A percentile compares a stretch with the other conserved stretches of the same genome.
Conservation (phyloP, 139 green algal species). For the Closterium sp. region DNA sequence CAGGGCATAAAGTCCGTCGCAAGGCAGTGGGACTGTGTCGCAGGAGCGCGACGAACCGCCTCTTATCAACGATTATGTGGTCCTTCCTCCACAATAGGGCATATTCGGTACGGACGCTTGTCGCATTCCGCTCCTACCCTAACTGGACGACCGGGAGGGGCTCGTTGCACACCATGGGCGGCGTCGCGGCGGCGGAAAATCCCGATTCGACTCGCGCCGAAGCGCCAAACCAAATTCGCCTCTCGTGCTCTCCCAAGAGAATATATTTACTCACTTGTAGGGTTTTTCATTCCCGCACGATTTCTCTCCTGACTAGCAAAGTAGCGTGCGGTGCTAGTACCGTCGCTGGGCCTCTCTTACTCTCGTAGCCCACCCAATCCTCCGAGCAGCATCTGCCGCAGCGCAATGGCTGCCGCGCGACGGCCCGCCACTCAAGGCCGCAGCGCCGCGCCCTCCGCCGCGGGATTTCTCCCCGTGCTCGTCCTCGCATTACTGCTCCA, state of each 20-base stretch:
- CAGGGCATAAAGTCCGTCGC: too few species aligned
- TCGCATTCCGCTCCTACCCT: too few species aligned
- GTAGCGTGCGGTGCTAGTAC: neutral
- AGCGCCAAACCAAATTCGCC: neutral
- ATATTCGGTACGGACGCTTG: too few species aligned
- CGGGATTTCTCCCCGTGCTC: neutral
- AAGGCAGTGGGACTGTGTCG: too few species aligned
- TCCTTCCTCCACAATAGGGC: too few species aligned
- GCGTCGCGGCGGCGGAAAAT: neutral
- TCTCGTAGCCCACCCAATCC: neutral
- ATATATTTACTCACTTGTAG: neutral
- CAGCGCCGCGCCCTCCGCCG: neutral
- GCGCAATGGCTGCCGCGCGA: neutral
- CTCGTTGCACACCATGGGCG: too few species aligned
- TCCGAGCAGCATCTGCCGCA: neutral
- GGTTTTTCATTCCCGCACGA: neutral
- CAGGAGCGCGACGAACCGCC: too few species aligned
- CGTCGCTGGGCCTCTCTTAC: neutral
- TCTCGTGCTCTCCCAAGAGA: neutral
- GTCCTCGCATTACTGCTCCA: neutral
- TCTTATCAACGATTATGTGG: too few species aligned
- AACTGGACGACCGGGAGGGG: too few species aligned
- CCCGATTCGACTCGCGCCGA: neutral
- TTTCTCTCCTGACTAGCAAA: neutral
- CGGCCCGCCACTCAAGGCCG: too few species aligned